phyloP scores from a whole-genome alignment of 257 asterid species.

The Thymus quinquecostatus region DNA sequence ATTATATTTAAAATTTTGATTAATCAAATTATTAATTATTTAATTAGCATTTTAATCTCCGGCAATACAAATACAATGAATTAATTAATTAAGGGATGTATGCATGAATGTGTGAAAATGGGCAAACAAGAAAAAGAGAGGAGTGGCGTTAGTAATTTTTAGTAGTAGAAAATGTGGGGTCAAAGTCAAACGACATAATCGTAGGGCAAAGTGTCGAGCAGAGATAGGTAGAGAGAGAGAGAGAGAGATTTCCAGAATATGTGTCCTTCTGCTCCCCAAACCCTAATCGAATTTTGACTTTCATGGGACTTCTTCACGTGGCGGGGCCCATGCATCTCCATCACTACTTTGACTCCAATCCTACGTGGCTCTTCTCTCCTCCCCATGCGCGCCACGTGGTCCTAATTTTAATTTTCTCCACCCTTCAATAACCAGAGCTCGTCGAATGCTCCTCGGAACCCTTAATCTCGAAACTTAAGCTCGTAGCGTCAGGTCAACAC shows the following conservation, averaged over 20 bases:
- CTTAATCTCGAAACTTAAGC: too few relatives aligned
- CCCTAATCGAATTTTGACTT: not conserved
- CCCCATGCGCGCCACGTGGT: slow-evolving; percentile 25
- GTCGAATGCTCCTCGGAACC: too few relatives aligned
- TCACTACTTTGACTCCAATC: not conserved
- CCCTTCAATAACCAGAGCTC: too few relatives aligned
- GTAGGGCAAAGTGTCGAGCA: slow-evolving; percentile 22
- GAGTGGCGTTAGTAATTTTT: not conserved
- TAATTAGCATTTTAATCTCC: too few relatives aligned
- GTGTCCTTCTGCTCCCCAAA: not conserved
- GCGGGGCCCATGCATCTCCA: not conserved
- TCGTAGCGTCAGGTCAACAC: too few relatives aligned
- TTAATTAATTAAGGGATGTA: too few relatives aligned
- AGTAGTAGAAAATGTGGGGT: not conserved
- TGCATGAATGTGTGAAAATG: too few relatives aligned
- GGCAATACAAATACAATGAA: too few relatives aligned
- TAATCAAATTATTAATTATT: too few relatives aligned
- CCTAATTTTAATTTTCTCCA: not conserved
- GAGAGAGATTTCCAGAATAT: slow-evolving; percentile 24
- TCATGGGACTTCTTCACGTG: slow-evolving; percentile 34
- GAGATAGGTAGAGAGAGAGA: not conserved
- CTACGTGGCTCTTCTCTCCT: slow-evolving; percentile 15
- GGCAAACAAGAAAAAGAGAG: not conserved
- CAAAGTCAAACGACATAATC: slow-evolving; percentile 35
- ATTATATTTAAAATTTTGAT: not conserved